Base-by-base conservation (phyloP, 257 asterid genomes). In the Solanum virginianum region DNA sequence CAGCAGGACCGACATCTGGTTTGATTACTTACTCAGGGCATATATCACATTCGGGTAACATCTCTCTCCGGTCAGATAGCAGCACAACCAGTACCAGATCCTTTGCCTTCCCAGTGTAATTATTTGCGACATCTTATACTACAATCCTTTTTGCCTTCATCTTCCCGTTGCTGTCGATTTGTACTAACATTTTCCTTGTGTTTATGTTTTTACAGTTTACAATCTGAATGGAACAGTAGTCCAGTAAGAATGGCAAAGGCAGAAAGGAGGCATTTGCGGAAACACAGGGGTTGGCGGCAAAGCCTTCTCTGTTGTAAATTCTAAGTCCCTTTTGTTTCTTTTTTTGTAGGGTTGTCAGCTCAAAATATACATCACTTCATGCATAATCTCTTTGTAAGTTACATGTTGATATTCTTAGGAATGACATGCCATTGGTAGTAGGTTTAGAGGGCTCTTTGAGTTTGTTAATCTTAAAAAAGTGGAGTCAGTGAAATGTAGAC, bases 291-390 rank as follows among this genome's bases (percentile, higher is more conserved):
- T 20, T 95, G 98, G 98, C 91, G 89, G 86, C 91, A 91, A 66
- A 93, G 97, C 51, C 86, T 97, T 81, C 92, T 93, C 72, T 97
- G 99, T 93, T 97, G 97, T 92, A 93, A 92, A 93, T 94, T 94
- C 94, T 94, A 83, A 92, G 80, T 70, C 82, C 74, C 86, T 84
- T 43, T 43, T 66, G 55, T 83, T 75, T 87, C 85, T 55, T 87
- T 55, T 87, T 69, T 36, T 24, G 20, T 63, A 82, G 65, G 68
- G 81, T 75, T 54, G 65, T 82, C 90, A 86, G 92, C 79, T 69
- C 1, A 17, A 51, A 10, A 47, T 24, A 66, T 49, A 53, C 36
- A 69, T 70, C 79, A 68, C 13, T 59, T 79, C 32, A 71, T 53
- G 77, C 41, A 71, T 53, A 71, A 62, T 62, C 45, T 32, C 83